Percentiles rank a stretch among this genome's conserved stretches.
Evolutionary conservation across 176 grass and related monocot genomes (phyloP).

Genomic region (Leersia perrieri): DNA sequence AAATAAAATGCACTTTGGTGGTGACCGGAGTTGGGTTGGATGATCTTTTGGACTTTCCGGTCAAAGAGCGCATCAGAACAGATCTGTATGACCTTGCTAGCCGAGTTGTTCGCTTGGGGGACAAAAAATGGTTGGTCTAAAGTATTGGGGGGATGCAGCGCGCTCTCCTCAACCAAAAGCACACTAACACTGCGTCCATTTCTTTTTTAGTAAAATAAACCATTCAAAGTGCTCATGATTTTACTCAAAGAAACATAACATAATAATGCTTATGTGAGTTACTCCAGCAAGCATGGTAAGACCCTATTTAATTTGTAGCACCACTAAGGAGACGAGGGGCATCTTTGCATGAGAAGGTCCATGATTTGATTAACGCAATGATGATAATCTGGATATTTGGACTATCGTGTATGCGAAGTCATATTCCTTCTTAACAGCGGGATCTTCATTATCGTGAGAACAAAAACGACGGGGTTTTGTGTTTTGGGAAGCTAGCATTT

Average conservation of each 20-base stretch:
- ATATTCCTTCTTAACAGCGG: background rate
- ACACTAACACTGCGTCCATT: constrained; percentile 19
- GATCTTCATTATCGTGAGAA: background rate
- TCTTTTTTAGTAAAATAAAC: background rate
- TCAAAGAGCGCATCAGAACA: constrained; percentile 29
- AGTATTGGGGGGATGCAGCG: constrained; percentile 14
- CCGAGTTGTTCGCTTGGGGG: constrained; percentile 8
- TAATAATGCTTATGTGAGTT: constrained; percentile 29
- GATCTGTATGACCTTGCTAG: constrained; percentile 12
- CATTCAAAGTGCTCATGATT: background rate
- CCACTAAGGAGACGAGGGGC: background rate
- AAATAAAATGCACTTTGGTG: constrained; percentile 2
- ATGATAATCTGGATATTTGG: background rate
- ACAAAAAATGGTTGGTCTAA: constrained; percentile 33
- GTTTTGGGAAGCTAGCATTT: background rate
- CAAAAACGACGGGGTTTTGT: background rate
- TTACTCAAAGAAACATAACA: constrained; percentile 12
- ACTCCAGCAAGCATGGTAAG: background rate
- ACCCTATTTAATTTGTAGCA: constrained; percentile 13
- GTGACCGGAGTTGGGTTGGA: constrained; percentile 21
- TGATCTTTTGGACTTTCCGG: constrained; percentile 21
- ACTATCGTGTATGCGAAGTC: background rate
- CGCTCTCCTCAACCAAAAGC: constrained; percentile 41
- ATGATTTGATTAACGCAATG: constrained; percentile 14
- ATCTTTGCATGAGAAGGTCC: background rate